Evolutionary conservation across 495 filamentous ascomycete species (phyloP).

Genomic region (Neurospora africana): DNA sequence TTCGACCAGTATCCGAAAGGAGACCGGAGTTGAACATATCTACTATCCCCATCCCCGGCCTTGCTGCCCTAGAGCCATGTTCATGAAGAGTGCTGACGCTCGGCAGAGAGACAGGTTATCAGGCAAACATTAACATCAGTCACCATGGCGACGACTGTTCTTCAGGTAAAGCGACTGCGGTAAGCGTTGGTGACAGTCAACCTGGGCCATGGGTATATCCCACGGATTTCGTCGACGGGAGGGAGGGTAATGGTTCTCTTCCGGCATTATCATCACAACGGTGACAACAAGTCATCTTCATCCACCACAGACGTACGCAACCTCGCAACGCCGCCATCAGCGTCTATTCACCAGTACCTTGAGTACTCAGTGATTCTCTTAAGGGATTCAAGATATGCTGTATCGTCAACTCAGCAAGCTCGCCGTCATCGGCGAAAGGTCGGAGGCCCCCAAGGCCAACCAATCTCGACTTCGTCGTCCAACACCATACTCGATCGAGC

Average conservation of each 20-base stretch:
- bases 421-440: too few relatives aligned
- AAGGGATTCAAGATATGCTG: too few relatives aligned
- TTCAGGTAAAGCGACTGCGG: background rate
- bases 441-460: too few relatives aligned
- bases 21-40: background rate
- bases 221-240: background rate
- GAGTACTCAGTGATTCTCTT: too few relatives aligned
- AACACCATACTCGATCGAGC: background rate
- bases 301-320: too few relatives aligned
- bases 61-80: background rate
- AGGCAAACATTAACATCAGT: background rate
- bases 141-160: background rate
- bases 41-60: background rate
- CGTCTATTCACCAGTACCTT: background rate
- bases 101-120: background rate
- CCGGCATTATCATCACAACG: background rate
- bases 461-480: background rate
- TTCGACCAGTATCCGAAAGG: background rate
- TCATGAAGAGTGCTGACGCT: background rate
- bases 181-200: background rate
- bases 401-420: background rate
- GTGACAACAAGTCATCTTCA: too few relatives aligned
- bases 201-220: background rate
- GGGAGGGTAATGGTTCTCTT: background rate
- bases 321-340: background rate